Conservation (phyloP, 345 rosid species). For the Crucihimalaya himalaica region DNA sequence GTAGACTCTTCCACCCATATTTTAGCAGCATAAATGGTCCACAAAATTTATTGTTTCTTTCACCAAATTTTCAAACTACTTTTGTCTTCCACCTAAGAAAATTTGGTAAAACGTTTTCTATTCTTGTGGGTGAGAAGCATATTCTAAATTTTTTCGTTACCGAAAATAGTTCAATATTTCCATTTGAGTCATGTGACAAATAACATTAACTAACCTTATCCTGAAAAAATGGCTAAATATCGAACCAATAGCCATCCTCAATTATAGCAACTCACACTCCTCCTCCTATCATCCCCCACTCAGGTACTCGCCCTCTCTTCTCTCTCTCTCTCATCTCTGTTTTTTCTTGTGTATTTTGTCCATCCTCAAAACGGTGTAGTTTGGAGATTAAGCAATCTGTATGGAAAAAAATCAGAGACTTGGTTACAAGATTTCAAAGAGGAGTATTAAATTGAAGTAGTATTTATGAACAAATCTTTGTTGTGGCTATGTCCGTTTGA, state of each 20-base stretch:
- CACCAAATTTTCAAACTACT: not conserved
- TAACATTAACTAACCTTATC: constrained; percentile 18
- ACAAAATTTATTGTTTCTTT: not conserved
- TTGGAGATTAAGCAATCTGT: not conserved
- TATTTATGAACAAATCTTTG: not conserved
- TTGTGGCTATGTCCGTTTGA: no score
- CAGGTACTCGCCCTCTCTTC: not conserved
- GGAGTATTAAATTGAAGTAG: not conserved
- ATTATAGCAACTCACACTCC: not conserved
- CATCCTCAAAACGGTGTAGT: not conserved
- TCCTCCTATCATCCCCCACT: not conserved
- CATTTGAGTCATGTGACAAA: constrained; percentile 22
- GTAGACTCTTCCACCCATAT: not conserved
- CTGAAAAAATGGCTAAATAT: constrained; percentile 10
- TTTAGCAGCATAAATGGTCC: not conserved
- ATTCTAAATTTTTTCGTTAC: not conserved
- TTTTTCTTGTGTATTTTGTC: not conserved
- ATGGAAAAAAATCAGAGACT: no score
- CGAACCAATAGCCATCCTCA: not conserved
- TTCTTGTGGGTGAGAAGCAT: not conserved
- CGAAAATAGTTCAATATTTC: not conserved
- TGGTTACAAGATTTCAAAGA: not conserved
- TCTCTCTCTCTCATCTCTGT: not conserved
- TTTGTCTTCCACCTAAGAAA: not conserved
- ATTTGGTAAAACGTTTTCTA: not conserved